A percentile compares a stretch with the other conserved stretches of the same genome.
Evolutionary conservation across 2,329 filamentous ascomycete genomes (phyloP).

Genomic region (Xylaria digitata): DNA sequence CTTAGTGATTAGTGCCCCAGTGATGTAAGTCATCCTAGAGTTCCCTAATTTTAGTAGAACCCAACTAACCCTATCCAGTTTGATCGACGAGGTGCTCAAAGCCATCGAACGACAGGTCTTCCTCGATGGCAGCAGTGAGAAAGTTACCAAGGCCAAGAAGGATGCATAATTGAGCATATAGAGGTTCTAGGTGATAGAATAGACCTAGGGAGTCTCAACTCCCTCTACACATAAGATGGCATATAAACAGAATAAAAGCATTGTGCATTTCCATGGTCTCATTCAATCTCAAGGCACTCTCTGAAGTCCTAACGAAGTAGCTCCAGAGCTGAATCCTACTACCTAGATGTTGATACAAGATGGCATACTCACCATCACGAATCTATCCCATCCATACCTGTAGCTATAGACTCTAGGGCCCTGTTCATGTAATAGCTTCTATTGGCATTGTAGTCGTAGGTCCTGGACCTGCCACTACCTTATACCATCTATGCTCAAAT

Average conservation of each 20-base stretch:
- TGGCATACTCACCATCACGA: slow-evolving; percentile 35
- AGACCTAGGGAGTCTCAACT: slow-evolving; percentile 51
- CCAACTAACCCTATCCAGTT: slow-evolving; percentile 56
- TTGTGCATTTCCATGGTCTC: slow-evolving; percentile 21
- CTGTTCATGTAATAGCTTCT: slow-evolving; percentile 15
- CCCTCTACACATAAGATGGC: slow-evolving; percentile 22
- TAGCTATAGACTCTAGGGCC: slow-evolving; percentile 24
- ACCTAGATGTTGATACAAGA: slow-evolving; percentile 43
- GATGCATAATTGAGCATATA: slow-evolving; percentile 49
- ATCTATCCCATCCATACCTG: slow-evolving; percentile 32
- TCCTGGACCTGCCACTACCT: background rate
- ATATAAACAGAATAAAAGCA: slow-evolving; percentile 32
- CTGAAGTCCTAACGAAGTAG: slow-evolving; percentile 23
- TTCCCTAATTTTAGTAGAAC: background rate
- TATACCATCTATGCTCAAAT: background rate
- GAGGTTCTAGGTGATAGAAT: slow-evolving; percentile 50
- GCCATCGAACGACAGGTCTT: slow-evolving; percentile 77
- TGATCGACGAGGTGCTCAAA: slow-evolving; percentile 89
- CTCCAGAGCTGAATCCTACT: slow-evolving; percentile 23
- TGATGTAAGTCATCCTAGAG: slow-evolving; percentile 75
- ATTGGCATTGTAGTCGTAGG: slow-evolving; percentile 20
- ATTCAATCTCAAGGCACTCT: slow-evolving; percentile 8
- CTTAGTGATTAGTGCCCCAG: slow-evolving; percentile 85
- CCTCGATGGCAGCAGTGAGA: slow-evolving; percentile 60
- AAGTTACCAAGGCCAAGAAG: slow-evolving; percentile 63